Evolutionary conservation across 441 rosid species (phyloP).

Genomic region (Pelargonium australe): DNA sequence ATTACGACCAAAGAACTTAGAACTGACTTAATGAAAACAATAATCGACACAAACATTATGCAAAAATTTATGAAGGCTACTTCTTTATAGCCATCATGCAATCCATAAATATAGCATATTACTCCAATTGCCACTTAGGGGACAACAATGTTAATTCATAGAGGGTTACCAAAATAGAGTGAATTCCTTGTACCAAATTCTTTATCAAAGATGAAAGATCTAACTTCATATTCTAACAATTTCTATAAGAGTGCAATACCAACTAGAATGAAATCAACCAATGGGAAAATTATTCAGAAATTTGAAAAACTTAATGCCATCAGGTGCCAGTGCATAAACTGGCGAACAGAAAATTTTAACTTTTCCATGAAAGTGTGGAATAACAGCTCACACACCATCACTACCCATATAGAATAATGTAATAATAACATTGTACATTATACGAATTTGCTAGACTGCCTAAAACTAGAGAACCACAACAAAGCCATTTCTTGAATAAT

Average conservation of each 20-base stretch:
- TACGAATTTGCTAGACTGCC: neutral
- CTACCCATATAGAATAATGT: neutral
- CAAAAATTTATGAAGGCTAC: neutral
- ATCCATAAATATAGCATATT: neutral
- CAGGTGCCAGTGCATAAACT: neutral
- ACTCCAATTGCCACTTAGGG: neutral
- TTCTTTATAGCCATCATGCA: neutral
- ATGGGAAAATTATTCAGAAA: neutral
- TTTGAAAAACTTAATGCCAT: neutral
- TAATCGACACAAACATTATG: neutral
- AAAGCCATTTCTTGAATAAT: too few species aligned
- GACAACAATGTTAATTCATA: neutral
- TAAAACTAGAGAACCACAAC: too few species aligned
- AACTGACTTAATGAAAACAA: neutral
- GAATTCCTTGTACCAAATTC: neutral
- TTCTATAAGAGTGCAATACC: neutral
- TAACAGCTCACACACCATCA: conserved; percentile 7
- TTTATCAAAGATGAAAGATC: neutral
- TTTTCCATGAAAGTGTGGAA: neutral
- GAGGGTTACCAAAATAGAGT: neutral
- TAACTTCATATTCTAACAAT: neutral
- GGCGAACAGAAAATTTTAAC: neutral
- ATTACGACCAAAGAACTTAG: neutral
- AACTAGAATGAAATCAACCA: neutral
- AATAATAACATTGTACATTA: too few species aligned